Evolutionary conservation across 768 basidiomycete species (phyloP).

Genomic region (Polyporus arcularius): DNA sequence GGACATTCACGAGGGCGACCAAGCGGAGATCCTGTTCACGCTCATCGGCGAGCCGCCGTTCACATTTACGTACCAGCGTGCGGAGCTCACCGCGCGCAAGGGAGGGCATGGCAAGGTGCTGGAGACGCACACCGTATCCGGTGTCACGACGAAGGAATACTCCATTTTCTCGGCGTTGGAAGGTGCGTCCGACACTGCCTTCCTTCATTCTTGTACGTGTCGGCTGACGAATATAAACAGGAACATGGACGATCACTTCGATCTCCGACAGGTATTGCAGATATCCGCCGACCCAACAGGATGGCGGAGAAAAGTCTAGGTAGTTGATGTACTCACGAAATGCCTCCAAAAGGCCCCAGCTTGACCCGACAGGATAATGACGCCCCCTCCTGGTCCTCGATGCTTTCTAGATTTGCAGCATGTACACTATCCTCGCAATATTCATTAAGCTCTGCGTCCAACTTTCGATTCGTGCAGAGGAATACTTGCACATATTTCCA

Average conservation of each 20-base stretch:
- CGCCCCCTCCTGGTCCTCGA: not conserved
- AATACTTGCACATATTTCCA: constrained; percentile 2
- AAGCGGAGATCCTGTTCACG: constrained; percentile 91
- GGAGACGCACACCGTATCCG: constrained; percentile 89
- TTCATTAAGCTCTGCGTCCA: not conserved
- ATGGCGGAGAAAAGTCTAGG: constrained; percentile 39
- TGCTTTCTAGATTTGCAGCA: not conserved
- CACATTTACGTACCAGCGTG: constrained; percentile 91
- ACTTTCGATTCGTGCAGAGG: not conserved
- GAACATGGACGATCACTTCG: constrained; percentile 91
- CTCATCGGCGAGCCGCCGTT: constrained; percentile 93
- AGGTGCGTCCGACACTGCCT: constrained; percentile 50
- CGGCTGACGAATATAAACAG: constrained; percentile 37
- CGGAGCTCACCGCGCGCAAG: constrained; percentile 69
- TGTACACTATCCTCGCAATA: constrained; percentile 1
- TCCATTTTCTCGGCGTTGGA: constrained; percentile 91
- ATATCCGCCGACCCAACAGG: constrained; percentile 76
- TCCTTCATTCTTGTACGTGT: not conserved
- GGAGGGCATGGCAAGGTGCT: constrained; percentile 78
- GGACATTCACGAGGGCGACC: constrained; percentile 91
- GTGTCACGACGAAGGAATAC: constrained; percentile 72
- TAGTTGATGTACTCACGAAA: not conserved
- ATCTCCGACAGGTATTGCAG: constrained; percentile 89
- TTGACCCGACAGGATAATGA: not conserved
- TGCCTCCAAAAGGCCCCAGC: not conserved